A percentile compares a stretch with the other conserved stretches of the same genome.
Evolutionary conservation across 768 basidiomycete genomes (phyloP).

Genomic region (Tylopilus vinaceipallidus): DNA sequence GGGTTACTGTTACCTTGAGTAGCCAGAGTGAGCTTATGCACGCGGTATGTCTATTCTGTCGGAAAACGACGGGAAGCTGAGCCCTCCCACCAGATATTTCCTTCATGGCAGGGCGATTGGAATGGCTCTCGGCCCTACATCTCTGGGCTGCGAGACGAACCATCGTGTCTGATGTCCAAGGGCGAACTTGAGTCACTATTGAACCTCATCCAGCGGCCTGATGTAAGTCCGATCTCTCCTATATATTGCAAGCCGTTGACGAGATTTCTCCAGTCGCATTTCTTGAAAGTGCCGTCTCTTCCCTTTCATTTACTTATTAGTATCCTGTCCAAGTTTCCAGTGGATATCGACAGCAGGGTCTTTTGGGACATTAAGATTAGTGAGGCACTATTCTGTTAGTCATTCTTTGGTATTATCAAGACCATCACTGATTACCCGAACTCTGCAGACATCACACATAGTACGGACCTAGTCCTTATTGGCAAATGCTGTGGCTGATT

Average conservation of each 20-base stretch:
- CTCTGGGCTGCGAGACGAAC: slow-evolving; percentile 56
- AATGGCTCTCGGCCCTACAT: slow-evolving; percentile 67
- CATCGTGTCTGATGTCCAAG: slow-evolving; percentile 63
- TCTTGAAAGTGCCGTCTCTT: slow-evolving; percentile 79
- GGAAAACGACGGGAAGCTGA: neutral
- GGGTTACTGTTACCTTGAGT: slow-evolving; percentile 80
- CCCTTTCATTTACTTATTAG: slow-evolving; percentile 80
- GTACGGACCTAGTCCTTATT: slow-evolving; percentile 16
- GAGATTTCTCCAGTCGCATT: slow-evolving; percentile 58
- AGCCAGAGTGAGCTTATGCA: slow-evolving; percentile 81
- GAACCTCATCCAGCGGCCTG: slow-evolving; percentile 72
- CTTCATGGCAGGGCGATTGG: slow-evolving; percentile 76
- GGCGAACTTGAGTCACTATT: slow-evolving; percentile 63
- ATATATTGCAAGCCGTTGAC: slow-evolving; percentile 12
- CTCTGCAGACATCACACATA: slow-evolving; percentile 35
- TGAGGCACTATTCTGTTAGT: slow-evolving; percentile 67
- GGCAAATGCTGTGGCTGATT: slow-evolving; percentile 24
- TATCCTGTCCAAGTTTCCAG: slow-evolving; percentile 74
- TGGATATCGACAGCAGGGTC: slow-evolving; percentile 70
- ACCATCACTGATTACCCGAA: slow-evolving; percentile 6
- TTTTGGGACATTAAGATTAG: slow-evolving; percentile 66
- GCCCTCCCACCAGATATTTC: slow-evolving; percentile 58
- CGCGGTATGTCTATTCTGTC: slow-evolving; percentile 44
- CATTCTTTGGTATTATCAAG: neutral
- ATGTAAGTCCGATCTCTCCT: slow-evolving; percentile 46